Evolutionary conservation across 768 basidiomycete genomes (phyloP).

Genomic region (Dacryopinax primogenitus): DNA sequence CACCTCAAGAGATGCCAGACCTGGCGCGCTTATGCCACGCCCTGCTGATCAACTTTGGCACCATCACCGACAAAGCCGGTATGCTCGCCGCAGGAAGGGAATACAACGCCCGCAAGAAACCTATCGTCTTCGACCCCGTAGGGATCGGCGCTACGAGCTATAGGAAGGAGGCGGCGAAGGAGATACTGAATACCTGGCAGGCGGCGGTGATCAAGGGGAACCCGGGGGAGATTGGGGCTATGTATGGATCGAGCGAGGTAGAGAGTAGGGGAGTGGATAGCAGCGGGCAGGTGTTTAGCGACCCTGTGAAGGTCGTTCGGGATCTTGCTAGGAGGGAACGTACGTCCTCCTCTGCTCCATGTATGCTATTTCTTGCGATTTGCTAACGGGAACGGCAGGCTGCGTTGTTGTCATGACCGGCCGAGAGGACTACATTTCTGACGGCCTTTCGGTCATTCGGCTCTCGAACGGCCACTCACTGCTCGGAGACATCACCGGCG

Average conservation of each 20-base stretch:
- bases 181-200: conserved; percentile 65
- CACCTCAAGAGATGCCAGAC: conserved; percentile 69
- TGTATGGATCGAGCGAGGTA: conserved; percentile 68
- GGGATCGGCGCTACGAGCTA: conserved; percentile 73
- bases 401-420: conserved; percentile 76
- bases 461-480: conserved; percentile 61
- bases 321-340: conserved; percentile 60
- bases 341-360: conserved; percentile 29
- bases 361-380: background rate
- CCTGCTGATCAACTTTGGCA: conserved; percentile 80
- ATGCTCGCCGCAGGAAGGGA: conserved; percentile 62
- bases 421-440: conserved; percentile 66
- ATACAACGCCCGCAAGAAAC: conserved; percentile 58
- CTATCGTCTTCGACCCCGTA: conserved; percentile 83
- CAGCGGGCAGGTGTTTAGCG: conserved; percentile 57
- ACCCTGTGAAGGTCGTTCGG: conserved; percentile 59
- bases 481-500: conserved; percentile 74
- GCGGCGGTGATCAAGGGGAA: conserved; percentile 91
- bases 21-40: conserved; percentile 51
- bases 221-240: conserved; percentile 70
- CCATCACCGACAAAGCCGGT: conserved; percentile 50
- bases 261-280: conserved; percentile 76
- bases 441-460: conserved; percentile 56
- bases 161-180: conserved; percentile 50
- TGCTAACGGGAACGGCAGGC: conserved; percentile 32